A percentile compares a stretch with the other conserved stretches of the same genome.
These are phyloP conservation scores for Neurospora sublineolata DNA, from an alignment of 495 filamentous ascomycete genomes.

Conservation along the genomic window DNA sequence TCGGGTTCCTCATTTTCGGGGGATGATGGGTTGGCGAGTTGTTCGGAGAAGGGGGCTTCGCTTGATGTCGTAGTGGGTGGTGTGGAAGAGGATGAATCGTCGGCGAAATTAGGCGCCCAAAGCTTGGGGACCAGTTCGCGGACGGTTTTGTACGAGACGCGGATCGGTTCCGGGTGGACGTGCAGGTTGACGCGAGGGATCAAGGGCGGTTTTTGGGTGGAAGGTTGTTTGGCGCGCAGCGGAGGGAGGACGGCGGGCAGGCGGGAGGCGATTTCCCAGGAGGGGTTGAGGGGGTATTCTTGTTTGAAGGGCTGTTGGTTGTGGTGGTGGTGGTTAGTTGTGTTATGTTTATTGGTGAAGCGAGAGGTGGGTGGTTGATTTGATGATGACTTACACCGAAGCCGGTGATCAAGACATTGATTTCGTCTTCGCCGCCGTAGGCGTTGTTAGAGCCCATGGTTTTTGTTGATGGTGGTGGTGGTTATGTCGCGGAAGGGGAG, in stretches of 20 bases:
- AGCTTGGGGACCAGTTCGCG: conserved; percentile 49
- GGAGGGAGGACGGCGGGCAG: conserved; percentile 42
- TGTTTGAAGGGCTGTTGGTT: conserved; percentile 52
- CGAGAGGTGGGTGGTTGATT: not conserved
- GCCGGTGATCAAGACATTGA: conserved; percentile 61
- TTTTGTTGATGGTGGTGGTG: not conserved
- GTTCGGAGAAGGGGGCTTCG: conserved; percentile 3
- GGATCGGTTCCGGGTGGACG: conserved; percentile 53
- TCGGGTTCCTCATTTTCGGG: not conserved
- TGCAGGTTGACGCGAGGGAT: conserved; percentile 50
- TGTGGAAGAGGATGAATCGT: not conserved
- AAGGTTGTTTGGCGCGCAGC: conserved; percentile 21
- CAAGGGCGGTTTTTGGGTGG: conserved; percentile 12
- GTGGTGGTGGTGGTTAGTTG: not conserved
- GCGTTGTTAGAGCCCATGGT: conserved; percentile 29
- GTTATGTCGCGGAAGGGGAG: not conserved
- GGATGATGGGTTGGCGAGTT: too few species aligned
- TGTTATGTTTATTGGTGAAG: not conserved
- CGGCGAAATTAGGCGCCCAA: conserved; percentile 17
- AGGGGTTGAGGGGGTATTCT: conserved; percentile 54
- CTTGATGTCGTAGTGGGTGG: too few species aligned
- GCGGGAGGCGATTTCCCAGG: conserved; percentile 52
- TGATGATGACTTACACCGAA: conserved; percentile 47
- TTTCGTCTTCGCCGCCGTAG: conserved; percentile 29
- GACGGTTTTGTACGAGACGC: conserved; percentile 58